These are phyloP conservation scores for Fusarium praegraminearum DNA, from an alignment of 2,329 filamentous ascomycete species.

Conservation along the genomic window DNA sequence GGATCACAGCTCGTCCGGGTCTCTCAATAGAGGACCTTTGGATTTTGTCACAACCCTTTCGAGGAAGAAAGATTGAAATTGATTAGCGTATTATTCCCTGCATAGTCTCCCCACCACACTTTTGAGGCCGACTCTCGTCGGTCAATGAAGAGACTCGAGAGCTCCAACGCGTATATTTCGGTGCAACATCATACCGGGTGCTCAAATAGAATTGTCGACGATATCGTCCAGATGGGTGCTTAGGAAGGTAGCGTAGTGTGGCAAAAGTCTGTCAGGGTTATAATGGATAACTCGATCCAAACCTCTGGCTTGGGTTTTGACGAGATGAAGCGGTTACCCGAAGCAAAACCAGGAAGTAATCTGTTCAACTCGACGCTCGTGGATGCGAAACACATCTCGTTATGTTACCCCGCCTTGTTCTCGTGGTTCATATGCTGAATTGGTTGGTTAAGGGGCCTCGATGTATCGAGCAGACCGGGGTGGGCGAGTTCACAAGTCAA, in stretches of 20 bases:
- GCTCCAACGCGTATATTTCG: constrained; percentile 2
- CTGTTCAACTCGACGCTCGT: constrained; percentile 38
- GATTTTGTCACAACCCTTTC: constrained; percentile 26
- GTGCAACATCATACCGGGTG: constrained; percentile 1
- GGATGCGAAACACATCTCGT: constrained; percentile 31
- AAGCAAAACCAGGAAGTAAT: constrained; percentile 29
- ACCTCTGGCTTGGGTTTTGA: constrained; percentile 22
- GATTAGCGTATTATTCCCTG: constrained; percentile 33
- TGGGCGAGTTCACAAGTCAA: constrained; percentile 23
- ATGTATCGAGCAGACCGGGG: constrained; percentile 6
- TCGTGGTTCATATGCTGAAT: constrained; percentile 13
- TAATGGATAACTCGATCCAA: constrained; percentile 6
- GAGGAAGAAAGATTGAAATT: constrained; percentile 24
- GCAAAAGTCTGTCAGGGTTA: not conserved
- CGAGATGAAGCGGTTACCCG: constrained; percentile 35
- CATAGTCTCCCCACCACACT: constrained; percentile 27
- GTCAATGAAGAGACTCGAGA: constrained; percentile 6
- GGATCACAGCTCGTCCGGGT: constrained; percentile 12
- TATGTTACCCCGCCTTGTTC: constrained; percentile 31
- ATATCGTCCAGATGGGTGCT: not conserved
- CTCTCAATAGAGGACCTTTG: constrained; percentile 9
- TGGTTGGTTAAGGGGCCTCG: constrained; percentile 4
- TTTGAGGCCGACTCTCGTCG: constrained; percentile 33
- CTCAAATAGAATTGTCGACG: not conserved
- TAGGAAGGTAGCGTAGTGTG: not conserved